Evolutionary conservation across 768 basidiomycete species (phyloP).

Genomic region (Kwoniella europaea): DNA sequence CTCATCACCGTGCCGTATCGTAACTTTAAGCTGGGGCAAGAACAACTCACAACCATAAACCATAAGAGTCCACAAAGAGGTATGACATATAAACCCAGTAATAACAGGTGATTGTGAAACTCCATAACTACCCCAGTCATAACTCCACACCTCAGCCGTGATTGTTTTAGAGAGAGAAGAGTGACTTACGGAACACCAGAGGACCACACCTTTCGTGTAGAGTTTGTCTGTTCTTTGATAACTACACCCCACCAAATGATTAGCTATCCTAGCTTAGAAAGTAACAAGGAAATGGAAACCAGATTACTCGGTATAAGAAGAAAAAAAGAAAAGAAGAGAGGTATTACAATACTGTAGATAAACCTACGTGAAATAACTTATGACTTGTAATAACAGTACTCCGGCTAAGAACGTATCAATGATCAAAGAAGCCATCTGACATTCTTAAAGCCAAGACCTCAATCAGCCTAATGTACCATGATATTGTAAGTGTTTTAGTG

Average conservation of each 20-base stretch:
- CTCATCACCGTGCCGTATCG: too few species aligned
- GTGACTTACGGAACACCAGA: constrained; percentile 22
- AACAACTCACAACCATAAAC: constrained; percentile 28
- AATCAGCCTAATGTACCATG: too few species aligned
- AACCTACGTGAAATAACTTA: constrained; percentile 30
- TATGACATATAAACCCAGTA: constrained; percentile 38
- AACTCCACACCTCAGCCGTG: too few species aligned
- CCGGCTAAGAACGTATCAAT: constrained; percentile 39
- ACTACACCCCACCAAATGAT: neutral
- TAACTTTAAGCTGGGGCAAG: too few species aligned
- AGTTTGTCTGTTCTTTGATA: constrained; percentile 31
- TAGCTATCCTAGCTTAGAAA: too few species aligned
- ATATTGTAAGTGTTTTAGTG: too few species aligned
- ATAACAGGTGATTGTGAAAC: constrained; percentile 32
- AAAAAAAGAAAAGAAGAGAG: neutral
- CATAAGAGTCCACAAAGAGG: constrained; percentile 39
- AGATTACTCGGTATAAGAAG: constrained; percentile 8
- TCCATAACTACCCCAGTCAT: constrained; percentile 5
- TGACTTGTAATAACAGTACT: constrained; percentile 35
- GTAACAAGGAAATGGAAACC: neutral
- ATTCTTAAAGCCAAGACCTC: neutral
- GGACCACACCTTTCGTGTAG: constrained; percentile 34
- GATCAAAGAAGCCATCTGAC: constrained; percentile 38
- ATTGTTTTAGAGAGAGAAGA: too few species aligned
- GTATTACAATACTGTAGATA: constrained; percentile 1